phyloP scores from a whole-genome alignment of 306 rosid genomes.

The Begonia loranthoides region DNA sequence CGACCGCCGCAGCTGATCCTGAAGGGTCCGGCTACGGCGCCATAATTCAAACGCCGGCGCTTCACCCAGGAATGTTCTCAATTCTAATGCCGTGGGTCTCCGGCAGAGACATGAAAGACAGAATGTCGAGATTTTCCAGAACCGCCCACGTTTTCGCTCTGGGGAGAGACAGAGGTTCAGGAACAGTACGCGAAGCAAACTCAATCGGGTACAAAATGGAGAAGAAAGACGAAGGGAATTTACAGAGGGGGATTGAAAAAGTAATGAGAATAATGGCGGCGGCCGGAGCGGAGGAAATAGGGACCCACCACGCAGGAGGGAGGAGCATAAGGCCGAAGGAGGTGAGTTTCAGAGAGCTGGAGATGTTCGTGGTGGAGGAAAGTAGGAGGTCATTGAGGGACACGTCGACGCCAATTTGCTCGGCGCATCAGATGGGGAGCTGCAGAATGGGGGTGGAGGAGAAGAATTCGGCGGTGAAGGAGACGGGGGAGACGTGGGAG shows the following conservation, averaged over 20 bases:
- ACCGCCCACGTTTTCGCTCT: slow-evolving; percentile 73
- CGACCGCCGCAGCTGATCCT: slow-evolving; percentile 39
- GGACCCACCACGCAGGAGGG: slow-evolving; percentile 54
- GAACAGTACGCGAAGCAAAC: slow-evolving; percentile 24
- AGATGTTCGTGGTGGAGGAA: slow-evolving; percentile 62
- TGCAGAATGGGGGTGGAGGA: slow-evolving; percentile 57
- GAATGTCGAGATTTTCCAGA: slow-evolving; percentile 54
- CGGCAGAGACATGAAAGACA: slow-evolving; percentile 37
- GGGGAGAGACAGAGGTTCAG: slow-evolving; percentile 70
- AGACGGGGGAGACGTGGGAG: slow-evolving; percentile 77
- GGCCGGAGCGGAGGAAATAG: slow-evolving; percentile 86
- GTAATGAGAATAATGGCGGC: slow-evolving; percentile 61
- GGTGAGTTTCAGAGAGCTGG: slow-evolving; percentile 34
- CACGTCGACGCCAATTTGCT: slow-evolving; percentile 38
- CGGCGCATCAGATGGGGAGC: slow-evolving; percentile 89
- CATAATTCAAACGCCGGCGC: slow-evolving; percentile 70
- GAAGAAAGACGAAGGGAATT: slow-evolving; percentile 29
- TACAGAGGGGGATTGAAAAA: slow-evolving; percentile 49
- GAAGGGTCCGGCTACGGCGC: slow-evolving; percentile 59
- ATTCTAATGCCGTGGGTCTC: slow-evolving; percentile 72
- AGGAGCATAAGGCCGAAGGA: slow-evolving; percentile 40
- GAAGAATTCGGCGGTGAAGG: slow-evolving; percentile 44
- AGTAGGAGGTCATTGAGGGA: slow-evolving; percentile 47
- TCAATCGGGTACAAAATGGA: slow-evolving; percentile 32
- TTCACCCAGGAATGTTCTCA: slow-evolving; percentile 82